Conservation (phyloP, 192 early-diverging fungal species). For the Coemansia sp. region DNA sequence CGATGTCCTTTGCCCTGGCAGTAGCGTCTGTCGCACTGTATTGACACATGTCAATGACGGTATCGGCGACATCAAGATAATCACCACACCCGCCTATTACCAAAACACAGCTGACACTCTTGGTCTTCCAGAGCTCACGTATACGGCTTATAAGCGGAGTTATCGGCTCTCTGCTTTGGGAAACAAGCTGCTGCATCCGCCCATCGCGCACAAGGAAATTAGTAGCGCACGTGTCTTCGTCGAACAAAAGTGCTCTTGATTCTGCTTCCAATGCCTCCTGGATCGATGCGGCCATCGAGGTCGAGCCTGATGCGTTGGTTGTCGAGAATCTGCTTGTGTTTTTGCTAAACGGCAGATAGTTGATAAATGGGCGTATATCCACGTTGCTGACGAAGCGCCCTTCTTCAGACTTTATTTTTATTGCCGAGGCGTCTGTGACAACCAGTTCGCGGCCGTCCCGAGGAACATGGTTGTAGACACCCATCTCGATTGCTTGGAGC, state of each 20-base stretch:
- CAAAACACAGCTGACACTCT: constrained; percentile 48
- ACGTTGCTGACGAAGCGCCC: constrained; percentile 47
- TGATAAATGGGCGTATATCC: constrained; percentile 60
- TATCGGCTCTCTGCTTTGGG: constrained; percentile 55
- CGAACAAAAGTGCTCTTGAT: constrained; percentile 48
- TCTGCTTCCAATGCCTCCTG: constrained; percentile 57
- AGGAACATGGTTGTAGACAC: constrained; percentile 60
- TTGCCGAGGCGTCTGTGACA: constrained; percentile 27
- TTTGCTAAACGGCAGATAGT: constrained; percentile 54
- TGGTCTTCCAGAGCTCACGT: constrained; percentile 39
- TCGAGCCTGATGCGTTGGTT: constrained; percentile 56
- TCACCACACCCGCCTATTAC: constrained; percentile 62
- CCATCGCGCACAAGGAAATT: constrained; percentile 62
- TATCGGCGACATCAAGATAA: constrained; percentile 59
- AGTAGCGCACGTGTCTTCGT: constrained; percentile 64
- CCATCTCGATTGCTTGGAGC: constrained; percentile 57
- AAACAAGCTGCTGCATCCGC: constrained; percentile 58
- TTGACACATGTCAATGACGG: constrained; percentile 53
- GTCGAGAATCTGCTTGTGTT: constrained; percentile 50
- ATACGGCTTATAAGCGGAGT: constrained; percentile 59
- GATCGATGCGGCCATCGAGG: constrained; percentile 62
- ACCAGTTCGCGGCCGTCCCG: constrained; percentile 61
- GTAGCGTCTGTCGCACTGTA: constrained; percentile 53
- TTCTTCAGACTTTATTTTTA: constrained; percentile 59
- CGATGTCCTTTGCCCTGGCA: constrained; percentile 33